Base-by-base conservation (phyloP, 805 yeast genomes). In the Ogataea minuta region DNA sequence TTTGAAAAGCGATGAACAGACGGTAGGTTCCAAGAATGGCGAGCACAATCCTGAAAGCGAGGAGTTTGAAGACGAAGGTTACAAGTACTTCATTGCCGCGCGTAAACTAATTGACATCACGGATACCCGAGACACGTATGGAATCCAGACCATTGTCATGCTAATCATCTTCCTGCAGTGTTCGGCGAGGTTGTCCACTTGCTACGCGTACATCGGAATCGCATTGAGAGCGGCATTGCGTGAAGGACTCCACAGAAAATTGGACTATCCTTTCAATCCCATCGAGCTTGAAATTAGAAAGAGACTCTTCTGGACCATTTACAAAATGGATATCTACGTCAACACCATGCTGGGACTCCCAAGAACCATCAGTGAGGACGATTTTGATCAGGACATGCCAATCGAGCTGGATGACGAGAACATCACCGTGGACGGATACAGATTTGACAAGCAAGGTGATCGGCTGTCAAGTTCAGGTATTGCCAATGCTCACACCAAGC, bases 301-400 rank as follows among this genome's bases (percentile, higher is more conserved):
- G 60, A 70, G 96, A 43, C 64, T 90, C 28, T 89, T 89, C 59
- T 89, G 91, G 85, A 83, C 96, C 1, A 81, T 89, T 46, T 84
- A 85, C 59, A 89, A 89, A 59, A 84, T 88, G 83, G 96, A 90
- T 56, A 79, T 87, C 30, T 89, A 90, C 58, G 85, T 88, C 53
- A 86, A 85, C 58, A 84, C 95, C 7, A 79, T 89, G 66, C 59
- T 90, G 48, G 96, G 96, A 2, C 67, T 89, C 35, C 97, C 97
- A 1, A 68, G 87, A 42, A 76, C 89, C 2, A 75, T 88, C 12
- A 68, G 77, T 34, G 84, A 81, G 45, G 85, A 81, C 46, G 95
- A 87, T 50, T 80, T 86, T 48, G 95, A 89, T 62, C 96, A 89
- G 59, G 90, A 83, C 35, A 68, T 87, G 47, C 96, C 96, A 1